A percentile compares a stretch with the other conserved stretches of the same genome.
phyloP scores from a whole-genome alignment of 352 stramenopile genomes.

The Phytophthora multivora region DNA sequence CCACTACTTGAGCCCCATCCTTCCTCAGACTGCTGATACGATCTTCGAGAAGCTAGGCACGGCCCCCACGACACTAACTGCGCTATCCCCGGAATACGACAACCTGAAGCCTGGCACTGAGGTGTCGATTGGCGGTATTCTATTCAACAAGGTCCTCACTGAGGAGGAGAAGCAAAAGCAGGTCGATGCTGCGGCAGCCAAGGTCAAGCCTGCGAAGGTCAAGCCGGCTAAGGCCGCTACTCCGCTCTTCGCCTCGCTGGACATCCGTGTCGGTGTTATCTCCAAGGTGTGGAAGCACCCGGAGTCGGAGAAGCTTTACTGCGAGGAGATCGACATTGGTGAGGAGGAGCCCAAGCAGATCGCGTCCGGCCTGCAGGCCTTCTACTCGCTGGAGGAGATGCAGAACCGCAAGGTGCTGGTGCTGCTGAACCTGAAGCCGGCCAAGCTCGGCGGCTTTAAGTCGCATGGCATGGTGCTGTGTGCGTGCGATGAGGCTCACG shows the following conservation, averaged over 20 bases:
- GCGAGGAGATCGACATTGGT: conserved; percentile 99
- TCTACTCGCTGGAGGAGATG: conserved; percentile 97
- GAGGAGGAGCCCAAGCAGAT: conserved; percentile 94
- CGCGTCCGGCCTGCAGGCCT: conserved; percentile 93
- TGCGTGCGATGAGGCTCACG: conserved; percentile 84
- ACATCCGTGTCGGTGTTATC: conserved; percentile 86
- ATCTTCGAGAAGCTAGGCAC: conserved; percentile 97
- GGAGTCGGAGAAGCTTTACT: conserved; percentile 96
- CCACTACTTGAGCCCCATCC: conserved; percentile 96
- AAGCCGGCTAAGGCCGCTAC: conserved; percentile 58
- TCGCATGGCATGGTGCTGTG: conserved; percentile 98
- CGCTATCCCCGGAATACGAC: conserved; percentile 84
- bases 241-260: conserved; percentile 74
- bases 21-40: conserved; percentile 86
- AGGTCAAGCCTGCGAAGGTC: conserved; percentile 43
- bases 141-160: conserved; percentile 94
- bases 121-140: conserved; percentile 93
- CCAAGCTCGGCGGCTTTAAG: conserved; percentile 97
- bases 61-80: conserved; percentile 66
- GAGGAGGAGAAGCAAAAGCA: conserved; percentile 80
- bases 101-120: conserved; percentile 92
- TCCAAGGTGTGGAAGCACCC: conserved; percentile 85
- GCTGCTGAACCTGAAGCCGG: conserved; percentile 98
- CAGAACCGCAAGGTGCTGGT: conserved; percentile 95
- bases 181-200: conserved; percentile 52